Evolutionary conservation across 352 stramenopile species (phyloP).

Genomic region (Phytopythium cucurbitacearum): DNA sequence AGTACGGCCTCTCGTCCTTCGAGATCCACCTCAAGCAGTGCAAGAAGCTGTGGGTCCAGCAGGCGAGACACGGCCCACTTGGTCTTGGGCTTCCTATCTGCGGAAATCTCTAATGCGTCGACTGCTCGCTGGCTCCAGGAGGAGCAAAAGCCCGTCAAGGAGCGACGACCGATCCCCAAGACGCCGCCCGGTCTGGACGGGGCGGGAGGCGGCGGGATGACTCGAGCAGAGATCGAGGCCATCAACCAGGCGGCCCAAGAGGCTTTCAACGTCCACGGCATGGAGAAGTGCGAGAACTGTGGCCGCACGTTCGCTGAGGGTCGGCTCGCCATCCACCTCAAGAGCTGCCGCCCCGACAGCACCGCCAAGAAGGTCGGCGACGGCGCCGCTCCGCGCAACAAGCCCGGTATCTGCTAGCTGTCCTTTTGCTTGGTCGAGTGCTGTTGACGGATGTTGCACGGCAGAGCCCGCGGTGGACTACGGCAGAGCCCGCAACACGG

Average conservation of each 20-base stretch:
- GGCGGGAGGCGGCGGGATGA: conserved; percentile 12
- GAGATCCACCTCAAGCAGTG: conserved; percentile 85
- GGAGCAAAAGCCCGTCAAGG: conserved; percentile 57
- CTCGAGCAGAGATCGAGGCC: conserved; percentile 58
- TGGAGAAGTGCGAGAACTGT: conserved; percentile 79
- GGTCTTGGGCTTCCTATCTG: neutral
- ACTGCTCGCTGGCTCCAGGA: conserved; percentile 20
- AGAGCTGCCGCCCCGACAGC: conserved; percentile 46
- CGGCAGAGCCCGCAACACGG: conserved; percentile 14
- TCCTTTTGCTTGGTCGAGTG: neutral
- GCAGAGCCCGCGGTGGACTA: conserved; percentile 29
- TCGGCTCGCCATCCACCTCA: conserved; percentile 61
- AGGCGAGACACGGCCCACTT: conserved; percentile 18
- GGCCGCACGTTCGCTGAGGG: conserved; percentile 72
- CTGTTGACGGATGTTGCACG: neutral
- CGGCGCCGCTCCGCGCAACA: conserved; percentile 46
- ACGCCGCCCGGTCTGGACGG: conserved; percentile 39
- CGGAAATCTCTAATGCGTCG: neutral
- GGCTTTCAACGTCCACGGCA: conserved; percentile 65
- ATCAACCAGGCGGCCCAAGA: conserved; percentile 63
- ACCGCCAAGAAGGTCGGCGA: conserved; percentile 43
- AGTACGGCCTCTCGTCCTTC: conserved; percentile 79
- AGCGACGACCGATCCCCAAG: conserved; percentile 60
- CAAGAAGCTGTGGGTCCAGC: conserved; percentile 74
- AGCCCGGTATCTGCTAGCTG: conserved; percentile 27